These are phyloP conservation scores for Neopestalotiopsis sp. DNA, from an alignment of 2,329 filamentous ascomycete genomes.

Conservation along the genomic window DNA sequence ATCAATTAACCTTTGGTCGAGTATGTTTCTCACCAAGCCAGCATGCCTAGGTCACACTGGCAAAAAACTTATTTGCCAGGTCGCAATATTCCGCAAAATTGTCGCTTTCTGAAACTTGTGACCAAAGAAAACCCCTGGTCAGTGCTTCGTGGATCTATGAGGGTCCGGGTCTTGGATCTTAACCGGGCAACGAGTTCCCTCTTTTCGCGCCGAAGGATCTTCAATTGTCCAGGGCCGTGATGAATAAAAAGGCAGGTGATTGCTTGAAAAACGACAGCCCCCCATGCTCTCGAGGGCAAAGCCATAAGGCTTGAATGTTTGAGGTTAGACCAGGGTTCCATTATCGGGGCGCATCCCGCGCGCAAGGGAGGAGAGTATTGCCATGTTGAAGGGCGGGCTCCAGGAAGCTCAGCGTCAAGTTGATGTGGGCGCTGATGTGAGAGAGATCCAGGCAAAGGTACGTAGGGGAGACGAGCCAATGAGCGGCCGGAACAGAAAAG, in stretches of 20 bases:
- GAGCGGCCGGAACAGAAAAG: background rate
- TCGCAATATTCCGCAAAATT: background rate
- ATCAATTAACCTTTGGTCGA: background rate
- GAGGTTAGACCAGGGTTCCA: background rate
- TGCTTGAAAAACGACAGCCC: background rate
- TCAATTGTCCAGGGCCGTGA: background rate
- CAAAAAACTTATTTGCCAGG: background rate
- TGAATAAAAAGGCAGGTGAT: background rate
- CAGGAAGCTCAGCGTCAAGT: background rate
- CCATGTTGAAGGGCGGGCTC: background rate
- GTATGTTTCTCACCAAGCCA: background rate
- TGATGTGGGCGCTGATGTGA: conserved; percentile 5
- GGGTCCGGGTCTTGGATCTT: background rate
- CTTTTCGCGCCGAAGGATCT: background rate
- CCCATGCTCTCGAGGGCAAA: background rate
- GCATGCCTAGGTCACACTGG: background rate
- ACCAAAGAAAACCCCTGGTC: background rate
- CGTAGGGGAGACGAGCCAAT: background rate
- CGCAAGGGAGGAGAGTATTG: background rate
- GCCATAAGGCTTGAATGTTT: conserved; percentile 1
- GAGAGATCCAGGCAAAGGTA: conserved; percentile 6
- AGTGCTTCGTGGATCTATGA: background rate
- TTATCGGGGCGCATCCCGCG: conserved; percentile 5
- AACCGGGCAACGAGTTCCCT: background rate
- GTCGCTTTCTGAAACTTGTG: conserved; percentile 7